These are phyloP conservation scores for Annulohypoxylon bovei DNA, from an alignment of 495 filamentous ascomycete genomes.

Conservation along the genomic window DNA sequence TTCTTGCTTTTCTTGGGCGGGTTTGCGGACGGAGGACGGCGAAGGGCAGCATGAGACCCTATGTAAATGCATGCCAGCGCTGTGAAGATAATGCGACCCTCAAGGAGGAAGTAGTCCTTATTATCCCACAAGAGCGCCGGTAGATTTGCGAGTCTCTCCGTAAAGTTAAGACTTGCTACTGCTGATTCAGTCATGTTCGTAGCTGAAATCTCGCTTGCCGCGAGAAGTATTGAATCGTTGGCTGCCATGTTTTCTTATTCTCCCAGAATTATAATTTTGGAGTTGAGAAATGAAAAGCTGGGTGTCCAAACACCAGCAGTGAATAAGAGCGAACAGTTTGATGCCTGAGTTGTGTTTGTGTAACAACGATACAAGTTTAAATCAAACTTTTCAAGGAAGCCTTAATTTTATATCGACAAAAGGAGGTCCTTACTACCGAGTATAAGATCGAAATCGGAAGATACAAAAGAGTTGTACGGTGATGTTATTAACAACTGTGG, in stretches of 20 bases:
- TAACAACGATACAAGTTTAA: background rate
- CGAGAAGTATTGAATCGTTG: constrained; percentile 33
- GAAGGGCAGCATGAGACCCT: constrained; percentile 62
- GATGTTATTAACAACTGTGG: background rate
- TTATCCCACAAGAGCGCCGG: constrained; percentile 60
- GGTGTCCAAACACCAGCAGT: background rate
- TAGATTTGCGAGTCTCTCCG: constrained; percentile 34
- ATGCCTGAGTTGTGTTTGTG: background rate
- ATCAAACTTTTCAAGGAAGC: background rate
- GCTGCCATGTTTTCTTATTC: constrained; percentile 29
- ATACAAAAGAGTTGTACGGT: background rate
- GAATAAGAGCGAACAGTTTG: background rate
- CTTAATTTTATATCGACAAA: background rate
- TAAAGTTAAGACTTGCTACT: constrained; percentile 24
- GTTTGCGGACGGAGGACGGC: constrained; percentile 81
- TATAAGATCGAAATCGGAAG: background rate
- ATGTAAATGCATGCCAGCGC: constrained; percentile 58
- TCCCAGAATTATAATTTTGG: background rate
- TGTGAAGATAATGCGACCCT: constrained; percentile 52
- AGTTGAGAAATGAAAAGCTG: background rate
- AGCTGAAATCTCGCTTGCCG: constrained; percentile 35
- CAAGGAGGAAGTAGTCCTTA: constrained; percentile 62
- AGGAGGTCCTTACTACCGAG: background rate
- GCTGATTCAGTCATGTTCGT: constrained; percentile 28
- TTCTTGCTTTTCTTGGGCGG: constrained; percentile 61